Conservation (phyloP, 306 rosid species). For the Dryas alaskensis region DNA sequence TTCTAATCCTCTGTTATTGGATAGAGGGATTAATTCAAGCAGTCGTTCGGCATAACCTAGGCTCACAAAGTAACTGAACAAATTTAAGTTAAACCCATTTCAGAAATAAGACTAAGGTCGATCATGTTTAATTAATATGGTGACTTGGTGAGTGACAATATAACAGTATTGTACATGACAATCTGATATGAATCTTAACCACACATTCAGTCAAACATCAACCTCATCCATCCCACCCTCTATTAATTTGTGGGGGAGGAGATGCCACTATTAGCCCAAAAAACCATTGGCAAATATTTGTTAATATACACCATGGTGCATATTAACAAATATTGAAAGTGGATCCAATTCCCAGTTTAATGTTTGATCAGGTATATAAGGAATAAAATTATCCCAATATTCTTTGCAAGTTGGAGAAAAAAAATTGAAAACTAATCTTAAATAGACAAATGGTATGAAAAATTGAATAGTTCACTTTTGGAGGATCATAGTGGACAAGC, state of each 20-base stretch:
- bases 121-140: not conserved
- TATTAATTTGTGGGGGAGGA: too few species aligned
- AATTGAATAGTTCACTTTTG: conserved; percentile 7
- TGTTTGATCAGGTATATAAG: too few species aligned
- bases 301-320: too few species aligned
- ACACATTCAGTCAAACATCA: too few species aligned
- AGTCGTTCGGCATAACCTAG: not conserved
- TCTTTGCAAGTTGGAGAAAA: not conserved
- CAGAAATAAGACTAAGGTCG: not conserved
- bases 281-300: too few species aligned
- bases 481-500: conserved; percentile 10
- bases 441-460: not conserved
- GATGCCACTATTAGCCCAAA: too few species aligned
- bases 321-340: too few species aligned
- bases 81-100: not conserved
- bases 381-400: not conserved
- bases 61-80: not conserved
- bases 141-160: not conserved
- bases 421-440: not conserved
- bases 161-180: too few species aligned
- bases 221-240: too few species aligned
- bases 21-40: not conserved
- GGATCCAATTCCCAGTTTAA: too few species aligned
- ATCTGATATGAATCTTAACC: too few species aligned
- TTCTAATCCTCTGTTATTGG: not conserved